Evolutionary conservation across 2,329 filamentous ascomycete genomes (phyloP).

Genomic region (Sporothrix protearum): DNA sequence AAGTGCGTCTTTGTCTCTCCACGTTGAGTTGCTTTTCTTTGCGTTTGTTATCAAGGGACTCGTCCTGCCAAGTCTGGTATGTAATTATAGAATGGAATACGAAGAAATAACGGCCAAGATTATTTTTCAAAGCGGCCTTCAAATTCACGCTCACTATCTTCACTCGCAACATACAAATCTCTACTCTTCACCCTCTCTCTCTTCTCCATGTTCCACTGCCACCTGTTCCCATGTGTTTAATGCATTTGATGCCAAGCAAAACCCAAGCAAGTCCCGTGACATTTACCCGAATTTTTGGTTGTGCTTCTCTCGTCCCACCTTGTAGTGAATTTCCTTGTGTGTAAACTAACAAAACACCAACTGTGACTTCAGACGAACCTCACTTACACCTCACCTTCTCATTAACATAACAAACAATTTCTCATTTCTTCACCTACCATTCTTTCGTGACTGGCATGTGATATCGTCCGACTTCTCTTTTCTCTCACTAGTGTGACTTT

Average conservation of each 20-base stretch:
- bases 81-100: neutral
- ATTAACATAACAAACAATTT: neutral
- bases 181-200: neutral
- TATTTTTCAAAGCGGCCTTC: neutral
- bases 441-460: neutral
- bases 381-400: neutral
- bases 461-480: neutral
- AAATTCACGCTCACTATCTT: neutral
- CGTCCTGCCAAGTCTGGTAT: neutral
- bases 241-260: neutral
- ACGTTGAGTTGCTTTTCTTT: neutral
- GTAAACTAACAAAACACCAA: neutral
- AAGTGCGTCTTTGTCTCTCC: neutral
- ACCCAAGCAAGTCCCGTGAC: neutral
- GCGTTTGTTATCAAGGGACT: neutral
- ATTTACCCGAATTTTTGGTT: neutral
- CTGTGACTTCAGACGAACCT: neutral
- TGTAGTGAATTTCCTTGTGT: neutral
- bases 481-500: neutral
- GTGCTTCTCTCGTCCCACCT: neutral
- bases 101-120: neutral
- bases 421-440: neutral
- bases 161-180: neutral
- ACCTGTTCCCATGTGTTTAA: neutral
- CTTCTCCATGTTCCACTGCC: neutral